Evolutionary conservation across 106 monocot genomes (phyloP).

Genomic region (Apostasia shenzhenica): DNA sequence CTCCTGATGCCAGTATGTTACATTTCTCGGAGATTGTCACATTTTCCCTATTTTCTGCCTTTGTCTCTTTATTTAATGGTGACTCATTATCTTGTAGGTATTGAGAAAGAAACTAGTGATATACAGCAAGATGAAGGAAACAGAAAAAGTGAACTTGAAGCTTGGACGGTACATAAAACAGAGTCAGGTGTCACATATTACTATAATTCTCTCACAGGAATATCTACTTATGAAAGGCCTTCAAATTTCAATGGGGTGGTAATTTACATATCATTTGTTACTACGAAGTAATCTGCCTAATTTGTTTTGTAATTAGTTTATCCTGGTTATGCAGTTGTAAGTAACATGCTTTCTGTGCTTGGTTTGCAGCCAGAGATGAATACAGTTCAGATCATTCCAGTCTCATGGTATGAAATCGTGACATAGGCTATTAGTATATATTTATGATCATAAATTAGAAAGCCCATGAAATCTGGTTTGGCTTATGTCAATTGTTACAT

Average conservation of each 20-base stretch:
- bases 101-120: conserved; percentile 29
- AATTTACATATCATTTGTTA: conserved; percentile 25
- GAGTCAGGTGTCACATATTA: conserved; percentile 78
- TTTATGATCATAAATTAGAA: neutral
- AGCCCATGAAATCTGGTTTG: neutral
- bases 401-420: conserved; percentile 63
- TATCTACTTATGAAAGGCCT: conserved; percentile 92
- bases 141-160: conserved; percentile 26
- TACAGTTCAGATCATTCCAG: conserved; percentile 43
- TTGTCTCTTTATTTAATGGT: neutral
- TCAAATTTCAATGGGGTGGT: conserved; percentile 78
- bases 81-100: conserved; percentile 15
- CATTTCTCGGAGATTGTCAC: neutral
- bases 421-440: neutral
- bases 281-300: conserved; percentile 28
- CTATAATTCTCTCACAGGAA: conserved; percentile 79
- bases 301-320: conserved; percentile 10
- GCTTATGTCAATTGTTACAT: neutral
- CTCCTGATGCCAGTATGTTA: conserved; percentile 23
- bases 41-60: neutral
- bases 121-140: conserved; percentile 12
- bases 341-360: conserved; percentile 16
- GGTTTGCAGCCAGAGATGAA: conserved; percentile 54
- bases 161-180: conserved; percentile 86
- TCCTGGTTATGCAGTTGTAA: conserved; percentile 6